Base-by-base conservation (phyloP, 257 asterid genomes). In the Buddleja alternifolia region DNA sequence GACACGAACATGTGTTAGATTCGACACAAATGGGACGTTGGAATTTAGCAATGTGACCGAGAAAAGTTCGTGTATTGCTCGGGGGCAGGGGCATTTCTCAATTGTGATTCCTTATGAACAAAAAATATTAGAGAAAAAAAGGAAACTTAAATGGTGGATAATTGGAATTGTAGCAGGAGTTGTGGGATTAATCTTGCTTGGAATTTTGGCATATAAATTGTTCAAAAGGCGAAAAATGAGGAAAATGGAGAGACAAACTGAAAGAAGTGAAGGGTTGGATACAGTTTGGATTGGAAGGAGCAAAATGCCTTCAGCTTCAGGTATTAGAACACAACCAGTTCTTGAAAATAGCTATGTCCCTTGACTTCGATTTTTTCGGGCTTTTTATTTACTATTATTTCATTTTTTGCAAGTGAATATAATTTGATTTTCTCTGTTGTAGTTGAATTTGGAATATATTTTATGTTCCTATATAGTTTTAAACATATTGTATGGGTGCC, bases 231-330 rank as follows among this genome's bases (percentile, higher is more conserved):
- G 47, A 37, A 83, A 63, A 57, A 64, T 87, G 14, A 63, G 66
- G 29, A 60, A 68, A 66, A 82, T 93, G 97, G 95, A 84, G 81
- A 88, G 21, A 66, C 71, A 73, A 48, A 78, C 96, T 17, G 97
- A 82, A 44, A 83, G 64, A 54, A 82, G 84, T 70, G 99, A 87
- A 65, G 84, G 56, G 19, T 75, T 93, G 78, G 92, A 73, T 17
- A 48, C 86, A 16, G 52, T 73, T 37, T 90, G 97, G 97, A 71
- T 93, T 79, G 96, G 97, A 11, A 63, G 66, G 12, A 90, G 96
- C 73, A 90, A 85, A 83, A 83, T 93, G 97, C 93, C 91, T 55
- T 23, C 80, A 9, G 98, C 96, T 71, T 66, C 90, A 52, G 85
- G 82, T 70, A 84, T 86, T 71, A 88, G 97, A 78, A 93, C 97